Evolutionary conservation across 2,329 filamentous ascomycete species (phyloP), one percentile per base, ranked within the genome.

Genomic region (Hortaea sp.): DNA sequence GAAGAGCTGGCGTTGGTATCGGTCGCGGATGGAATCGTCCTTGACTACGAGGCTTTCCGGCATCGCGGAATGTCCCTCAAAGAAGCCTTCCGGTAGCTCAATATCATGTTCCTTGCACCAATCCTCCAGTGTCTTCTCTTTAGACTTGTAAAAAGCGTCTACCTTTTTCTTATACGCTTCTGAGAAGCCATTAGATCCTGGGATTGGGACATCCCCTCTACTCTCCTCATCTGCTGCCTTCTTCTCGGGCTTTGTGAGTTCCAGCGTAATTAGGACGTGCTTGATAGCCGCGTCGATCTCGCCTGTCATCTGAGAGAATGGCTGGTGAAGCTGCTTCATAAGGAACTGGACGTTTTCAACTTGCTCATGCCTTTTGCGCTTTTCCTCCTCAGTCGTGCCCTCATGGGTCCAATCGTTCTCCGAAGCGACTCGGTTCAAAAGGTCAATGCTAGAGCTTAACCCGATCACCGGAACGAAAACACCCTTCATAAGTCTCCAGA

Each of bases 391-490:
- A n/a, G 42, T 53, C 6, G 43, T 39, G 11, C 62, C 41, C 11
- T 43, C 29, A 7, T 52, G 41, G 13, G 59, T 63, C 69, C 75
- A 79, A 29, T 74, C 69, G 47, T 76, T 66, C 53, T 73, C 62
- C 47, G 81, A 76, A 1, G 81, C 78, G 12, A 81, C 68, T 9
- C 82, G 74, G 53, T 81, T 75, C 51, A 88, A 82, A 2, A 88
- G 79, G 60, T 87, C 83, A 34, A 84, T 77, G 2, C 86, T 74
- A 0, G 83, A 83, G 39, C 74, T 76, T 47, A 88, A 73, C 0
- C 84, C 84, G 6, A 79, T 66, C 11, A 85, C 62, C 0, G 84
- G 84, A n/a, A 85, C 72, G 56, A 83, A 70, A 29, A 84, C 74
- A 4, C 68, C 66, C n/a, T 79, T 75, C 32, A 86, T 64, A 6